Evolutionary conservation across 164 flowering plant species (phyloP).

Genomic region (Taxillus chinensis): DNA sequence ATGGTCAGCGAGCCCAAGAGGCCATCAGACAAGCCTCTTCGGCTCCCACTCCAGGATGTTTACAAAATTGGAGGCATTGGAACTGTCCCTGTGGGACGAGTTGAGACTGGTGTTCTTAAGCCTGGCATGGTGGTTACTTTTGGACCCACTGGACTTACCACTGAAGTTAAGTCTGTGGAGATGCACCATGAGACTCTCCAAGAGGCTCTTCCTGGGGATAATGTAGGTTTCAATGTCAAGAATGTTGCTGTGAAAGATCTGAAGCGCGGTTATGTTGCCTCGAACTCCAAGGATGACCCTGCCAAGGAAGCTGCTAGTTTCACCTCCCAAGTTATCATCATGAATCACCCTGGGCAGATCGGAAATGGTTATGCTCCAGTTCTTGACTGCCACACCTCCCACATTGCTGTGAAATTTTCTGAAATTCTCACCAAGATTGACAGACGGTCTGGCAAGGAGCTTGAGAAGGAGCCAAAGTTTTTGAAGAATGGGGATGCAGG

Average conservation of each 20-base stretch:
- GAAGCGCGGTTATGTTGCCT: conserved; percentile 19
- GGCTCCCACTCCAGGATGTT: conserved; percentile 4
- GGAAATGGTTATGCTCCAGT: conserved; percentile 16
- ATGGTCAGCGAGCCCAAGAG: neutral
- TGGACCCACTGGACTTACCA: conserved; percentile 18
- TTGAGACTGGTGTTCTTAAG: conserved; percentile 18
- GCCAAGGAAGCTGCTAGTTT: conserved; percentile 21
- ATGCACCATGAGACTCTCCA: conserved; percentile 18
- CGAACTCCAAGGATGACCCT: conserved; percentile 20
- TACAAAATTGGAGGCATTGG: conserved; percentile 14
- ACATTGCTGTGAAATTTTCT: conserved; percentile 23
- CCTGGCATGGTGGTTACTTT: conserved; percentile 9
- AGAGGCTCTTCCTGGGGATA: neutral
- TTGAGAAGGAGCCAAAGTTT: conserved; percentile 22
- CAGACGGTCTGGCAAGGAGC: conserved; percentile 20
- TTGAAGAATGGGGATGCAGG: conserved; percentile 14
- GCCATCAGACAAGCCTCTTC: conserved; percentile 2
- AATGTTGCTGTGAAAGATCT: conserved; percentile 10
- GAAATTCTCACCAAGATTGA: conserved; percentile 23
- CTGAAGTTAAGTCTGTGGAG: conserved; percentile 21
- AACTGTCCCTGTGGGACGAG: conserved; percentile 4
- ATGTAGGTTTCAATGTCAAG: conserved; percentile 8
- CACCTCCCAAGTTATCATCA: conserved; percentile 22
- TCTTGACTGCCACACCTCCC: conserved; percentile 21
- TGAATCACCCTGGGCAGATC: conserved; percentile 28